Evolutionary conservation across 345 rosid genomes (phyloP).

Genomic region (Cardamine occulta): DNA sequence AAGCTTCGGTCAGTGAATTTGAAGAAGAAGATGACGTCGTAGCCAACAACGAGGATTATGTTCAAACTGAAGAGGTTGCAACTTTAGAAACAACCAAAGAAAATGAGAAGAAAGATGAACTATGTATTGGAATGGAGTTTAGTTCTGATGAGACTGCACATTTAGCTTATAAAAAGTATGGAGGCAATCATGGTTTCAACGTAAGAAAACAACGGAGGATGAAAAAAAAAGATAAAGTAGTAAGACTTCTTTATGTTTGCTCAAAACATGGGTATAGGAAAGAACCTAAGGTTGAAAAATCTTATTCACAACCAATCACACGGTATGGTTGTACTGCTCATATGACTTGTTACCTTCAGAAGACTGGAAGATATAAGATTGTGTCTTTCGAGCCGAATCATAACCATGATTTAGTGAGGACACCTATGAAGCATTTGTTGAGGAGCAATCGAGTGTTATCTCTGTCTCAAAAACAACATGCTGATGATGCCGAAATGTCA

Average conservation of each 20-base stretch:
- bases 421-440: conserved; percentile 10
- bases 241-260: conserved; percentile 8
- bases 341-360: conserved; percentile 18
- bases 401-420: conserved; percentile 21
- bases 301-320: conserved; percentile 12
- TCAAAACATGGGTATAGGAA: conserved; percentile 7
- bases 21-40: not conserved
- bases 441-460: not conserved
- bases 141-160: not conserved
- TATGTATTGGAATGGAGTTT: not conserved
- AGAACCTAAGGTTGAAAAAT: not conserved
- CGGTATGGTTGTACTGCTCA: not conserved
- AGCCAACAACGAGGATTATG: not conserved
- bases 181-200: not conserved
- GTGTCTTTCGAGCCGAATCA: not conserved
- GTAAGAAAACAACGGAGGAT: not conserved
- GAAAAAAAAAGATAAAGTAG: not conserved
- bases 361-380: not conserved
- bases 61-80: not conserved
- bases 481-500: conserved; percentile 7
- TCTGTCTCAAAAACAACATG: conserved; percentile 10
- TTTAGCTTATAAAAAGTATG: not conserved
- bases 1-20: not conserved
- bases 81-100: not conserved
- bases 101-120: conserved; percentile 4